Evolutionary conservation across 345 rosid species (phyloP).

Genomic region (Geranium rotundifolium): DNA sequence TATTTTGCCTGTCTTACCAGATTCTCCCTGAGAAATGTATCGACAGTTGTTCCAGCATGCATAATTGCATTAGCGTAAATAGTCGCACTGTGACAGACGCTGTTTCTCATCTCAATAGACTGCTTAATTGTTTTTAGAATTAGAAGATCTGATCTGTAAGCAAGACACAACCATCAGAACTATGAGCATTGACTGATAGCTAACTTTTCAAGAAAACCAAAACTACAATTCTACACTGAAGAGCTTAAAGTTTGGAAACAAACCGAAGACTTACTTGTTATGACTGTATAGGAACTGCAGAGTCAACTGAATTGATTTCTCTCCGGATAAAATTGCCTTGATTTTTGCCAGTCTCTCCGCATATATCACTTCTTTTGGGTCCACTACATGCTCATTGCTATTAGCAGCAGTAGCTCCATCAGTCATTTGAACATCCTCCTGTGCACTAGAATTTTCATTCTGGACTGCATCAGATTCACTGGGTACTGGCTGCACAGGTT

Average conservation of each 20-base stretch:
- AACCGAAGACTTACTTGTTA: constrained; percentile 51
- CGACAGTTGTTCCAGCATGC: constrained; percentile 99
- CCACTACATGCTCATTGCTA: constrained; percentile 29
- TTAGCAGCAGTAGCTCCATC: constrained; percentile 53
- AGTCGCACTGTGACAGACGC: constrained; percentile 98
- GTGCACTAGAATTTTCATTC: constrained; percentile 39
- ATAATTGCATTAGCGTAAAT: constrained; percentile 95
- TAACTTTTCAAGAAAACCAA: neutral
- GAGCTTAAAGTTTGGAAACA: constrained; percentile 1
- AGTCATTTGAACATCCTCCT: constrained; percentile 71
- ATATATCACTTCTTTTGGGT: constrained; percentile 53
- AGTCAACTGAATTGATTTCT: constrained; percentile 86
- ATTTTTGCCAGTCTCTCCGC: constrained; percentile 80
- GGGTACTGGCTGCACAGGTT: constrained; percentile 39
- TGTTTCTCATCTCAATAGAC: constrained; percentile 96
- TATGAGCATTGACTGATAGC: neutral
- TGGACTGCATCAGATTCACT: constrained; percentile 32
- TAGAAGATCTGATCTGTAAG: constrained; percentile 79
- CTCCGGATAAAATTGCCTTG: constrained; percentile 88
- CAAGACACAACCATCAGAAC: constrained; percentile 10
- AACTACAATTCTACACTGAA: neutral
- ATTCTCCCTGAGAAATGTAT: constrained; percentile 95
- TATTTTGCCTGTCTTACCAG: constrained; percentile 31
- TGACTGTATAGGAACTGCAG: constrained; percentile 88
- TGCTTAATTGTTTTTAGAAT: constrained; percentile 93